These are phyloP conservation scores for Pholiota conissans DNA, from an alignment of 768 basidiomycete genomes.

Conservation along the genomic window DNA sequence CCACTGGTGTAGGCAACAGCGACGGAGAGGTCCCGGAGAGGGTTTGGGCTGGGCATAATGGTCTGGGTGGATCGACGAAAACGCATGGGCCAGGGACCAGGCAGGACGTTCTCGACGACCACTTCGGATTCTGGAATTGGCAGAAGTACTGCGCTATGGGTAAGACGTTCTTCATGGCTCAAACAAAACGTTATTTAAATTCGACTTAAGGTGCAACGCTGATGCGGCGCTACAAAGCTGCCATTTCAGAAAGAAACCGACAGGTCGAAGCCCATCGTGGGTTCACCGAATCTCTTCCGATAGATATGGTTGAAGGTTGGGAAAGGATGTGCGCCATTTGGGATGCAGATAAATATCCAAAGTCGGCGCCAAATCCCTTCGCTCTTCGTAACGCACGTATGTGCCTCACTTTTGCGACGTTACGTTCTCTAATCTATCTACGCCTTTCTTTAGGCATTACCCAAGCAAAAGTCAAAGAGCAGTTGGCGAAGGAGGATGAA, in stretches of 20 bases:
- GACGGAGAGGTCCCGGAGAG: conserved; percentile 30
- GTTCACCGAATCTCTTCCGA: not conserved
- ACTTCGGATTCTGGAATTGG: conserved; percentile 25
- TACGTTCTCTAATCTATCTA: not conserved
- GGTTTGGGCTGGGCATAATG: conserved; percentile 28
- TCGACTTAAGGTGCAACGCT: conserved; percentile 1
- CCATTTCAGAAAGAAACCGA: conserved; percentile 3
- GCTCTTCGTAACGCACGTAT: not conserved
- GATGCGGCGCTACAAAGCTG: not conserved
- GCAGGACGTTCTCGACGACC: conserved; percentile 7
- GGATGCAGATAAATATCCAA: conserved; percentile 6
- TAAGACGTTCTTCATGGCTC: not conserved
- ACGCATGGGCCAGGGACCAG: conserved; percentile 30
- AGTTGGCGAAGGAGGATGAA: not conserved
- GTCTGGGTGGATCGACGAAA: conserved; percentile 24
- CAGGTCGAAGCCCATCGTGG: conserved; percentile 12
- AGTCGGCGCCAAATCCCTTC: conserved; percentile 1
- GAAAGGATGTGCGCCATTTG: conserved; percentile 1
- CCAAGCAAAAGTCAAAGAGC: not conserved
- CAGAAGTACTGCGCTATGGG: conserved; percentile 14
- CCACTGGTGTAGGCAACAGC: conserved; percentile 22
- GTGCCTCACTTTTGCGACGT: not conserved
- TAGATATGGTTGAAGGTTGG: not conserved
- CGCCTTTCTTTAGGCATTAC: not conserved
- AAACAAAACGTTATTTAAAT: not conserved